Base-by-base conservation (phyloP, 257 asterid genomes). In the Lantana camara region DNA sequence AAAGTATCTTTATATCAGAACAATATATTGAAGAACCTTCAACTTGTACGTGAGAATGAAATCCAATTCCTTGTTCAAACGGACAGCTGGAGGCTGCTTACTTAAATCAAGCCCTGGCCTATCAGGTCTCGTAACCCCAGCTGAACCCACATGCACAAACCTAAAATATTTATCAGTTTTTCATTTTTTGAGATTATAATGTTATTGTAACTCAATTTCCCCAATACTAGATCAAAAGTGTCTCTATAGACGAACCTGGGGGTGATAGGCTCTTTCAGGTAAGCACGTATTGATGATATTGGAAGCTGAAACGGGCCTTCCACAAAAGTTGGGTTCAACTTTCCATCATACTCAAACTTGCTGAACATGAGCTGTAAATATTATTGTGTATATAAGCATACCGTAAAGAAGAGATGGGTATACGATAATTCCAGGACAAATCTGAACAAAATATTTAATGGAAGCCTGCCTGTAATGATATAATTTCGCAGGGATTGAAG, bases 1-100 rank as follows among this genome's bases (percentile, higher is more conserved):
- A 2, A 27, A 27, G 50, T 24, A 35, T 6, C 62, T 19, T 38
- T 49, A 42, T 32, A 68, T 47, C 35, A 49, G 20, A 23, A 40
- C 20, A 19, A 67, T 19, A 67, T 22, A 46, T 41, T 20, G 52
- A 11, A 45, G 55, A 55, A 90, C 97, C 97, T 93, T 90, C 85
- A 93, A 72, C 78, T 93, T 93, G 89, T 83, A 93, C 4, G 99
- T 93, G 66, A 93, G 97, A 70, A 93, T 90, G 81, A 74, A 93
- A 32, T 71, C 96, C 77, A 90, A 61, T 74, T 93, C 99, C 82
- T 90, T 87, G 80, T 93, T 93, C 80, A 93, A 42, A 52, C 99
- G 95, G 60, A 93, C 99, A 16, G 96, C 99, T 53, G 99, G 99
- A 60, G 99, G 99, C 66, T 93, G 97, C 75, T 88, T 93, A 89